These are phyloP conservation scores for Blastocystis sp. DNA, from an alignment of 352 stramenopile genomes.

Conservation along the genomic window DNA sequence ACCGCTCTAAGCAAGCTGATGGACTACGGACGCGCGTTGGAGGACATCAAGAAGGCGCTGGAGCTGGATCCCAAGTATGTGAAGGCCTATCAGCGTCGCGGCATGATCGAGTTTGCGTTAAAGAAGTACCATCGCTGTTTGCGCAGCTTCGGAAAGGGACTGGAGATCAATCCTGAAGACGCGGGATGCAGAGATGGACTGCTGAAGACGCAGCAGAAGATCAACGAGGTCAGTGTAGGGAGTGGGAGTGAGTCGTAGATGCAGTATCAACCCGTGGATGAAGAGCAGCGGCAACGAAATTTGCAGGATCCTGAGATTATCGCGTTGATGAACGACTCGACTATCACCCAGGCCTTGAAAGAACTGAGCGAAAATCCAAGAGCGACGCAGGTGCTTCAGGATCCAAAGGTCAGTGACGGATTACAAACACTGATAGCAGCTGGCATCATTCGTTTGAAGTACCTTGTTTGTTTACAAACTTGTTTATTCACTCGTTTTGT, in stretches of 20 bases:
- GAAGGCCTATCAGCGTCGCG: constrained; percentile 94
- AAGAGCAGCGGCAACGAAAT: constrained; percentile 88
- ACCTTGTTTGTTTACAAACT: constrained; percentile 43
- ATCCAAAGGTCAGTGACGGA: constrained; percentile 88
- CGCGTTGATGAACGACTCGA: constrained; percentile 88
- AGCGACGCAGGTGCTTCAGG: constrained; percentile 82
- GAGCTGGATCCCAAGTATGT: constrained; percentile 97
- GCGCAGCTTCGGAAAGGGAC: constrained; percentile 88
- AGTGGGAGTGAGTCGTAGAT: constrained; percentile 66
- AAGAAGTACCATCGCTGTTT: constrained; percentile 97
- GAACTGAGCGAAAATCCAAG: constrained; percentile 91
- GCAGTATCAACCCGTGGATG: constrained; percentile 84
- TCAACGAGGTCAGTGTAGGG: constrained; percentile 71
- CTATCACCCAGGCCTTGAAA: constrained; percentile 93
- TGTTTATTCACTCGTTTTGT: neutral
- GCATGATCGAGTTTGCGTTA: constrained; percentile 97
- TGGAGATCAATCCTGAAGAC: constrained; percentile 88
- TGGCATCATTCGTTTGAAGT: constrained; percentile 83
- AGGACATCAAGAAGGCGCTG: constrained; percentile 90
- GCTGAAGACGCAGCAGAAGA: constrained; percentile 83
- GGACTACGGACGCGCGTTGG: constrained; percentile 78
- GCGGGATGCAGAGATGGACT: constrained; percentile 89
- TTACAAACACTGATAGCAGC: constrained; percentile 98
- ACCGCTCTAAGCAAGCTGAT: constrained; percentile 96
- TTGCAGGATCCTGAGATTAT: constrained; percentile 98